Base-by-base conservation (phyloP, 371 early-diverging fungal species). In the Rhizopus microsporus region DNA sequence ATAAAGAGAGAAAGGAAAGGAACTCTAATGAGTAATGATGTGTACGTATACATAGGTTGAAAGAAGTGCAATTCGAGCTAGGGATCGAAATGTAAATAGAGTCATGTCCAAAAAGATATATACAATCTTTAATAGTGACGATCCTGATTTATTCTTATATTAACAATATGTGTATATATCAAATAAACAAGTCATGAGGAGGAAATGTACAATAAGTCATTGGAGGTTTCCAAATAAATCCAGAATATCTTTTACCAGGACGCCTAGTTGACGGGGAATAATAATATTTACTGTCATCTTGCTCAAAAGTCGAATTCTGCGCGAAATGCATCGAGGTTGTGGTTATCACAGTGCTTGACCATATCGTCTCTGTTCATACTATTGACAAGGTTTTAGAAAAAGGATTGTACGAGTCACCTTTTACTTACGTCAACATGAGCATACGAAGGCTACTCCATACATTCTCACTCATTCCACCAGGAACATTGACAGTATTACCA, bases 361-460 rank as follows among this genome's bases (percentile, higher is more conserved):
- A 92, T 71, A 65, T 90, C 88, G 6, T 80, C 73, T 34, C 88
- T 80, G 44, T 87, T 79, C 67, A 93, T 68, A 62, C 71, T 71
- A 49, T 33, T 1, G 10, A n/a, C 1, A 44, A 29, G 38, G 17
- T 31, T 8, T 17, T 30, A 50, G 43, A 30, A 68, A 68, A 51
- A 33, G 33, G 42, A 0, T 33, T 42, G 23, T 13, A 35, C 33
- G 7, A 5, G 12, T 9, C 12, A 44, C 37, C 0, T 33, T n/a
- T 33, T 10, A 59, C 65, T 65, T 72, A 72, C 81, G 84, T 73
- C 64, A 80, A 70, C 84, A 91, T 83, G 16, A 93, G 80, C 83
- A 90, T 87, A 60, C 88, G 81, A 57, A 95, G 81, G 23, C 91
- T 90, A 51, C 79, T 77, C 94, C 96, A 94, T 8, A 95, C 79